Evolutionary conservation across 306 rosid species (phyloP).

Genomic region (Dryas alaskensis): DNA sequence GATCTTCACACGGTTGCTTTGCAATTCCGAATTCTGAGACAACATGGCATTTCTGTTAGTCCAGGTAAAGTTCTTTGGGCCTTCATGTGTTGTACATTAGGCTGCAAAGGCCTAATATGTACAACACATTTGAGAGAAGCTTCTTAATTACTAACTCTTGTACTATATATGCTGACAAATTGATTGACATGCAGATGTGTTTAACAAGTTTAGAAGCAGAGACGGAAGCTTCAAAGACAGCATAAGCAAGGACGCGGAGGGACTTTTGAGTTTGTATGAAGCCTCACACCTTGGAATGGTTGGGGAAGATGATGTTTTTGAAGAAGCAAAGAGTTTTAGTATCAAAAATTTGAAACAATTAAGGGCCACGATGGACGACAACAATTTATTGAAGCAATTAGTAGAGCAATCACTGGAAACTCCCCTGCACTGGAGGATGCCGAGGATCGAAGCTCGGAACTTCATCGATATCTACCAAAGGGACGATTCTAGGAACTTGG

Average conservation of each 20-base stretch:
- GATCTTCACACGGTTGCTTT: constrained; percentile 13
- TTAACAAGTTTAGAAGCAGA: constrained; percentile 8
- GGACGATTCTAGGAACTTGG: constrained; percentile 8
- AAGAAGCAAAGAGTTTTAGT: constrained; percentile 27
- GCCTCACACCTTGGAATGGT: constrained; percentile 29
- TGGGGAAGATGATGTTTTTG: constrained; percentile 28
- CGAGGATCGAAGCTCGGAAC: constrained; percentile 25
- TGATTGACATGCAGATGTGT: constrained; percentile 8
- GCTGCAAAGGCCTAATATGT: no score
- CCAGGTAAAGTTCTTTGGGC: constrained; percentile 15
- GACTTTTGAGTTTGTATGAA: constrained; percentile 34
- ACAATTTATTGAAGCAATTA: background rate
- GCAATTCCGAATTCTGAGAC: constrained; percentile 24
- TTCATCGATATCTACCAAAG: constrained; percentile 20
- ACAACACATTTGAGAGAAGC: no score
- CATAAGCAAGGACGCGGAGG: constrained; percentile 23
- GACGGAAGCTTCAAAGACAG: constrained; percentile 21
- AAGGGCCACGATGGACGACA: background rate
- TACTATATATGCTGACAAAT: background rate
- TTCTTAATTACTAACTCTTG: no score
- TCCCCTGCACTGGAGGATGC: constrained; percentile 28
- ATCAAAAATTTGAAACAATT: background rate
- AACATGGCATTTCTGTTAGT: constrained; percentile 25
- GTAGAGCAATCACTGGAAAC: constrained; percentile 18
- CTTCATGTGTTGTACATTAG: no score